These are phyloP conservation scores for Neoboletus subvelutipes DNA, from an alignment of 768 basidiomycete genomes.

Conservation along the genomic window DNA sequence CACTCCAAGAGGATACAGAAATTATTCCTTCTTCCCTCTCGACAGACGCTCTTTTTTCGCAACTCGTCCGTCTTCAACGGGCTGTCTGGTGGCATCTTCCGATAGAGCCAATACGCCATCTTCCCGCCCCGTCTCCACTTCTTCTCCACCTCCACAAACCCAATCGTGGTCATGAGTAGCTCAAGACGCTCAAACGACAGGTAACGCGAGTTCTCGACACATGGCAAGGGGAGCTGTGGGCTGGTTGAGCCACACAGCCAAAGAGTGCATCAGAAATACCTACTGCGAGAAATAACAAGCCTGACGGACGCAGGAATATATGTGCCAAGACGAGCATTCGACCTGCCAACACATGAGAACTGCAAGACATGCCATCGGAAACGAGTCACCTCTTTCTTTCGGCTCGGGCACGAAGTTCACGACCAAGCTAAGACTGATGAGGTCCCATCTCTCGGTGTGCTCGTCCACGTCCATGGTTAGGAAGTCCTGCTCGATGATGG, in stretches of 20 bases:
- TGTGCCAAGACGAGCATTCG: constrained; percentile 68
- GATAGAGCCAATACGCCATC: constrained; percentile 86
- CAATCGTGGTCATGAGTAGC: constrained; percentile 57
- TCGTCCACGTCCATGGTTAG: constrained; percentile 54
- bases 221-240: constrained; percentile 78
- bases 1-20: constrained; percentile 55
- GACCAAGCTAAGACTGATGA: constrained; percentile 84
- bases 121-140: constrained; percentile 72
- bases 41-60: constrained; percentile 54
- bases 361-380: background rate
- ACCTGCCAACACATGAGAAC: constrained; percentile 41
- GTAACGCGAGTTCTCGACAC: constrained; percentile 84
- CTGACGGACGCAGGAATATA: constrained; percentile 50
- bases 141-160: constrained; percentile 59
- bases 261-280: constrained; percentile 26
- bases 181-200: constrained; percentile 58
- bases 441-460: constrained; percentile 64
- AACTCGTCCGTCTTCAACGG: constrained; percentile 32
- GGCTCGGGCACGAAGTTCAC: constrained; percentile 84
- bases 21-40: constrained; percentile 77
- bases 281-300: constrained; percentile 71
- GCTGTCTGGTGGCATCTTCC: constrained; percentile 33
- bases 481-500: constrained; percentile 86
- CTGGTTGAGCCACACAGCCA: constrained; percentile 9
- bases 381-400: constrained; percentile 62